Conservation (phyloP, 78 protist species). For the Neovahlkampfia damariscottae region DNA sequence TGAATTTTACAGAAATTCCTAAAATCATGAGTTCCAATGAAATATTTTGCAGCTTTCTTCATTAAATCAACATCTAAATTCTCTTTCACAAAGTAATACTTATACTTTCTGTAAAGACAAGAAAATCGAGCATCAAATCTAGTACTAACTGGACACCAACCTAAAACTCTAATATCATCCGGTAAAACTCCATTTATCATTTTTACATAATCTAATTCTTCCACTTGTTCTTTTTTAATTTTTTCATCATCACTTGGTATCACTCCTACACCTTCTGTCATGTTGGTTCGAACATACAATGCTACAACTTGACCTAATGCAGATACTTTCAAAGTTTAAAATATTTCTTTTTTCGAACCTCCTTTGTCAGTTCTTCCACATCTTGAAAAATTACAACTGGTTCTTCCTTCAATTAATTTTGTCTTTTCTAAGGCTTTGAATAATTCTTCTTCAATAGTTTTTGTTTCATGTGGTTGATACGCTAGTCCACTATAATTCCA, state of each 20-base stretch:
- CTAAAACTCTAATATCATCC: conserved; percentile 35
- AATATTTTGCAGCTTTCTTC: conserved; percentile 11
- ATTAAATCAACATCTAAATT: conserved; percentile 22
- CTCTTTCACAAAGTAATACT: conserved; percentile 40
- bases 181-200: conserved; percentile 58
- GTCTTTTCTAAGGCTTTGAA: conserved; percentile 18
- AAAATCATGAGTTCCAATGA: conserved; percentile 63
- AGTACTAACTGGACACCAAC: conserved; percentile 44
- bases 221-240: neutral
- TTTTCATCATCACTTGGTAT: too few species aligned
- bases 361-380: conserved; percentile 34
- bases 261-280: neutral
- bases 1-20: conserved; percentile 59
- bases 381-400: neutral
- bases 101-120: conserved; percentile 41
- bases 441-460: conserved; percentile 25
- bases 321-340: too few species aligned
- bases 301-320: conserved; percentile 16
- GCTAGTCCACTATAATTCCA: conserved; percentile 30
- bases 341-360: too few species aligned
- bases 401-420: conserved; percentile 3
- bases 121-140: conserved; percentile 42
- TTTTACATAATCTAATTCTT: conserved; percentile 33
- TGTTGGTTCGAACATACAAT: neutral
- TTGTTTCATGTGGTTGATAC: conserved; percentile 1